These are phyloP conservation scores for Bertia moriformis DNA, from an alignment of 2,329 filamentous ascomycete species.

Conservation along the genomic window DNA sequence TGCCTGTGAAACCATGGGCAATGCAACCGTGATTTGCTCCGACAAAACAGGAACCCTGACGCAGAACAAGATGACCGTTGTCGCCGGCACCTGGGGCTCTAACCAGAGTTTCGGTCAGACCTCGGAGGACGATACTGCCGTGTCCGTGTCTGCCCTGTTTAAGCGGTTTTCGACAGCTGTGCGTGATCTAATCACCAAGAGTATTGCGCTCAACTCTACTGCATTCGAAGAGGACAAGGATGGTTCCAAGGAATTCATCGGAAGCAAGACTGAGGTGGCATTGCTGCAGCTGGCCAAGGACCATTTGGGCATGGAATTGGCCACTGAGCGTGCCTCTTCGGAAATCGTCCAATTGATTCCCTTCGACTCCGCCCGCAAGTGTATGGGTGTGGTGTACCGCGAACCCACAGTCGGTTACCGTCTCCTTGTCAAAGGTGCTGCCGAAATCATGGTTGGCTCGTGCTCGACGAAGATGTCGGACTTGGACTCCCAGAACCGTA, in stretches of 20 bases:
- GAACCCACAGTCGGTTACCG: constrained; percentile 26
- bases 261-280: constrained; percentile 41
- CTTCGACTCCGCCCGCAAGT: constrained; percentile 38
- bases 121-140: constrained; percentile 7
- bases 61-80: constrained; percentile 64
- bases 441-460: constrained; percentile 34
- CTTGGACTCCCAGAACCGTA: not conserved
- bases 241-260: constrained; percentile 29
- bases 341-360: constrained; percentile 33
- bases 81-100: constrained; percentile 54
- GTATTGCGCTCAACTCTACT: constrained; percentile 19
- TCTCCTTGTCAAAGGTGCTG: constrained; percentile 38
- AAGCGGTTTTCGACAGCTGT: not conserved
- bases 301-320: constrained; percentile 30
- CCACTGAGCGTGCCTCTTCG: constrained; percentile 28
- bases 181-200: not conserved
- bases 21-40: constrained; percentile 63
- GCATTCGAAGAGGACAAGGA: constrained; percentile 36
- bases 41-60: constrained; percentile 67
- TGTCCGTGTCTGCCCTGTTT: not conserved
- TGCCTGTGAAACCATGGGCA: constrained; percentile 60
- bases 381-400: constrained; percentile 38
- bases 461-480: constrained; percentile 12
- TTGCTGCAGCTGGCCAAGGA: constrained; percentile 33
- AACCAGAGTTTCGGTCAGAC: constrained; percentile 36